These are phyloP conservation scores for Parietaria judaica DNA, from an alignment of 306 rosid genomes.

Conservation along the genomic window DNA sequence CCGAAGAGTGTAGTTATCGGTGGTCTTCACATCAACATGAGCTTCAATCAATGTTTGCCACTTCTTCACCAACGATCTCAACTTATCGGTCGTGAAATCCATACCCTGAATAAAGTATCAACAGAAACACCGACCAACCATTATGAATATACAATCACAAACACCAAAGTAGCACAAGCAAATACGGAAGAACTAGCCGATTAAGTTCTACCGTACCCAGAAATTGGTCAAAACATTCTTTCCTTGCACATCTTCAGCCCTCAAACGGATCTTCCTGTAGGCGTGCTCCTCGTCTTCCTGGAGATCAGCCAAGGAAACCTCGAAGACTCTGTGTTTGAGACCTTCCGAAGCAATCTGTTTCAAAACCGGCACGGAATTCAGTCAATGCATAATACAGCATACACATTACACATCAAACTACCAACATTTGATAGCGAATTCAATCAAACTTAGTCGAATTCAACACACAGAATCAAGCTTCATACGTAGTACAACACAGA, in stretches of 20 bases:
- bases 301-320: constrained; percentile 89
- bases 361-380: not conserved
- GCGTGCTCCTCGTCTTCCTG: constrained; percentile 93
- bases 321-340: constrained; percentile 90
- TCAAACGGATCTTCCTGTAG: constrained; percentile 85
- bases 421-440: no score
- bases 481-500: no score
- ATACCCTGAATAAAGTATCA: constrained; percentile 45
- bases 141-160: not conserved
- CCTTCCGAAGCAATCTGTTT: constrained; percentile 92
- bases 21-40: constrained; percentile 87
- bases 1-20: constrained; percentile 68
- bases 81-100: constrained; percentile 81
- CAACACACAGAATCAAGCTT: no score
- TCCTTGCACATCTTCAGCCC: constrained; percentile 95
- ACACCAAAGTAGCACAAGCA: no score
- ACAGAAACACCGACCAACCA: no score
- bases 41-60: constrained; percentile 95
- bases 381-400: not conserved
- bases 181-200: not conserved
- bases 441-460: no score
- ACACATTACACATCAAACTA: no score
- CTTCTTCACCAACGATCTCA: constrained; percentile 79
- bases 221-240: constrained; percentile 81
- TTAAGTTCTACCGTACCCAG: constrained; percentile 50